Evolutionary conservation across 179 eudicot species (phyloP), one percentile per base, ranked within the genome.

Genomic region (Spergularia azorica): DNA sequence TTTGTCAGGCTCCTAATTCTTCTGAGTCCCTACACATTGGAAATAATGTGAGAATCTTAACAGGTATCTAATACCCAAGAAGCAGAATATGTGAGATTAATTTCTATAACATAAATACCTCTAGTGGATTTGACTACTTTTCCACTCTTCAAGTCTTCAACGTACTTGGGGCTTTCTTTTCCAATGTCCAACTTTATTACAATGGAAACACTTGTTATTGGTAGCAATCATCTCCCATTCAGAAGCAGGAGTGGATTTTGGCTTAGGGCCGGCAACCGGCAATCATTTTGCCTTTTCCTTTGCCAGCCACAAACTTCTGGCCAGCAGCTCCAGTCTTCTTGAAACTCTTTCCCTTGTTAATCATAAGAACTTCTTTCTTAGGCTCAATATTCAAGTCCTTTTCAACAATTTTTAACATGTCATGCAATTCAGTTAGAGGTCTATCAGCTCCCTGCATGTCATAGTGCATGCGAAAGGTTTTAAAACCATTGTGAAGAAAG

Each of bases 61-160:
- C 41, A 1, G 16, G 67, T 63, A 63, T 63, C 67, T 4, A 63
- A 63, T 41, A 65, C 10, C 70, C 32, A 26, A 26, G 32, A 26
- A 26, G 32, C 32, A 26, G 32, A 26, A 26, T 26, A 26, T 26
- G 32, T 26, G 32, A 26, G 9, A 14, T 2, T 65, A 65, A 14
- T 20, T 63, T n/a, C n/a, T 12, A 65, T 65, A 65, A 39, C 70
- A 39, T 65, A 4, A 65, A 39, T 63, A 65, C 70, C 70, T 16
- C n/a, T 11, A 65, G 70, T 38, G 20, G 70, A 65, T 26, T 26
- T 26, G 32, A 51, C 21, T 1, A 5, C 52, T 1, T 38, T 16
- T 7, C 52, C 3, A 41, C 41, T 65, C 68, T 11, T 64, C 48
- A 7, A 2, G 8, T 64, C 68, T 9, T 64, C 48, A 48, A 13